phyloP scores from a whole-genome alignment of 2,329 filamentous ascomycete genomes.

The Cordyceps fumosorosea region DNA sequence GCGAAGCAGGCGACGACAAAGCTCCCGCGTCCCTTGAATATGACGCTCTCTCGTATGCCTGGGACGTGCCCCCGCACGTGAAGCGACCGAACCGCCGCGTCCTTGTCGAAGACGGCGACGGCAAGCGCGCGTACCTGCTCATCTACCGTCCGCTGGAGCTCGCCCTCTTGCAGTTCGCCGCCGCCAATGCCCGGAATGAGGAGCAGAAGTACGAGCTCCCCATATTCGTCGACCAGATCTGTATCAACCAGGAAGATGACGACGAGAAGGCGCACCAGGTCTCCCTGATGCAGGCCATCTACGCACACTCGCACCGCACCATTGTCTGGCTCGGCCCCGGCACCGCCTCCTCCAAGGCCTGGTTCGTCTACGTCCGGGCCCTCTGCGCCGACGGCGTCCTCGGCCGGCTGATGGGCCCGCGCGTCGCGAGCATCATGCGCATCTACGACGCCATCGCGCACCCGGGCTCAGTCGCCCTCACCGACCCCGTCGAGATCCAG shows the following conservation, averaged over 20 bases:
- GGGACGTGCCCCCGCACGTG: conserved; percentile 17
- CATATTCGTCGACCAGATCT: conserved; percentile 27
- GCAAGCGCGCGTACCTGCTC: conserved; percentile 13
- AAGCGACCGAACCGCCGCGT: conserved; percentile 19
- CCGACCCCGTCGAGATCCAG: conserved; percentile 13
- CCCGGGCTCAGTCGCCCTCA: conserved; percentile 14
- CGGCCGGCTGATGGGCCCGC: conserved; percentile 20
- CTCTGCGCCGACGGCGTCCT: conserved; percentile 19
- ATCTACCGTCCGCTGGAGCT: conserved; percentile 26
- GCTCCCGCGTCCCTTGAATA: conserved; percentile 14
- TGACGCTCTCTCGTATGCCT: conserved; percentile 27
- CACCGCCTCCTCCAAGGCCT: conserved; percentile 18
- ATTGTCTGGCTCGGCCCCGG: conserved; percentile 25
- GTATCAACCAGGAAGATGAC: conserved; percentile 24
- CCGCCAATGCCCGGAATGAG: neutral
- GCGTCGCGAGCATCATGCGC: conserved; percentile 16
- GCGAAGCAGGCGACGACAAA: conserved; percentile 4
- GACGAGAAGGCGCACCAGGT: conserved; percentile 24
- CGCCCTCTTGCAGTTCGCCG: conserved; percentile 20
- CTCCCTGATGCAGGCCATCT: conserved; percentile 25
- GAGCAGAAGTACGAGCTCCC: conserved; percentile 9
- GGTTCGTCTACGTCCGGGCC: conserved; percentile 17
- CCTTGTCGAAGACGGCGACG: conserved; percentile 18
- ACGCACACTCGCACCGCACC: conserved; percentile 18
- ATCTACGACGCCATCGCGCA: conserved; percentile 26